Percentiles rank a stretch among this genome's conserved stretches.
These are phyloP conservation scores for Pseudogymnoascus sp. DNA, from an alignment of 2,329 filamentous ascomycete species.

Conservation along the genomic window DNA sequence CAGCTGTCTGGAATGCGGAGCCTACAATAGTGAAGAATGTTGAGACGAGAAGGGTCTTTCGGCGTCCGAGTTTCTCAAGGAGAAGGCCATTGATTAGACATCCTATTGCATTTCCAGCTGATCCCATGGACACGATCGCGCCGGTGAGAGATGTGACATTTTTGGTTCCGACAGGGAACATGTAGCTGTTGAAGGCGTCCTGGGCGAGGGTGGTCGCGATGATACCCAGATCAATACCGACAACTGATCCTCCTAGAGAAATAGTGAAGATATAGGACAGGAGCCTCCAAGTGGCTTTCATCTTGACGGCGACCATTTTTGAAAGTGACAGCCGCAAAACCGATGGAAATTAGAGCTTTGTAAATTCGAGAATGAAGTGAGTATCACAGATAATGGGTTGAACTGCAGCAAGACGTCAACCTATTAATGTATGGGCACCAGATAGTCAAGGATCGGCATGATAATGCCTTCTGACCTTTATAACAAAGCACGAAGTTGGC, in stretches of 20 bases:
- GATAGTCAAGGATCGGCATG: not conserved
- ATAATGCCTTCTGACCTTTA: conserved; percentile 1
- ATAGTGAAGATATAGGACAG: not conserved
- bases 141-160: not conserved
- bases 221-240: not conserved
- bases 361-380: not conserved
- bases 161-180: conserved; percentile 3
- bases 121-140: not conserved
- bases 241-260: not conserved
- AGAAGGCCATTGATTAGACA: not conserved
- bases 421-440: not conserved
- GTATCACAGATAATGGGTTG: not conserved
- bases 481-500: not conserved
- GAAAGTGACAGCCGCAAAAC: not conserved
- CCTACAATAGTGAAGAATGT: conserved; percentile 17
- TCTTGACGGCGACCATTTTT: not conserved
- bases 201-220: conserved; percentile 8
- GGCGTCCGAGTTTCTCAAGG: not conserved
- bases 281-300: conserved; percentile 2
- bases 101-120: not conserved
- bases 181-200: not conserved
- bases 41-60: not conserved
- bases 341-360: not conserved
- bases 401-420: not conserved
- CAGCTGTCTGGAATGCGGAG: conserved; percentile 16